Conservation (phyloP, 2,329 filamentous ascomycete genomes). For the Pseudogymnoascus sp. region DNA sequence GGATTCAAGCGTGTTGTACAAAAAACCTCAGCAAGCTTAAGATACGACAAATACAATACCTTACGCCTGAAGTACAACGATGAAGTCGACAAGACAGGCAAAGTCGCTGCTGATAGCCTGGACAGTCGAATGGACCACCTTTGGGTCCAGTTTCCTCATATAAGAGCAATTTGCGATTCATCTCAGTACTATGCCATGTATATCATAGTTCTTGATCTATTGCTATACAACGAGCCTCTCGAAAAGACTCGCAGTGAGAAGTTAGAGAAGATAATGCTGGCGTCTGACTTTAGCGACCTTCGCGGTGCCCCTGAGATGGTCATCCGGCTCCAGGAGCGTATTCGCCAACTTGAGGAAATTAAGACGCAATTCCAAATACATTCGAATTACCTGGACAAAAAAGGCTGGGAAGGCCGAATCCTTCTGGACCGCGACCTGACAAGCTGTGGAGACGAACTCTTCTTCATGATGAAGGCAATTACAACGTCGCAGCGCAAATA, state of each 20-base stretch:
- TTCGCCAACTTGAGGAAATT: conserved; percentile 90
- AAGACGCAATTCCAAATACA: conserved; percentile 95
- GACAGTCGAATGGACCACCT: conserved; percentile 91
- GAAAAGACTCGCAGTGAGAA: conserved; percentile 96
- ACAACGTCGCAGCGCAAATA: conserved; percentile 88
- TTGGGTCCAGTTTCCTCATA: conserved; percentile 92
- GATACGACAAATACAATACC: conserved; percentile 98
- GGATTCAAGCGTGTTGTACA: conserved; percentile 98
- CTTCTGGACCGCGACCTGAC: conserved; percentile 84
- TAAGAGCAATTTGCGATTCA: conserved; percentile 93
- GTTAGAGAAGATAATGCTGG: conserved; percentile 96
- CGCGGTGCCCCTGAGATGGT: conserved; percentile 92
- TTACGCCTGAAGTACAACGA: conserved; percentile 96
- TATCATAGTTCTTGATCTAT: conserved; percentile 89
- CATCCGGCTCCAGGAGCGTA: conserved; percentile 80
- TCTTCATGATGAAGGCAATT: conserved; percentile 99
- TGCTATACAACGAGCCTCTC: conserved; percentile 91
- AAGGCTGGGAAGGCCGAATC: conserved; percentile 86
- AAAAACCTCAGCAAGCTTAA: conserved; percentile 87
- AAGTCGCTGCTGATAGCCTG: conserved; percentile 45
- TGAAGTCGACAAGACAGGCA: conserved; percentile 66
- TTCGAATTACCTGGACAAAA: conserved; percentile 74
- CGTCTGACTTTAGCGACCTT: conserved; percentile 96
- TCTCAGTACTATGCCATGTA: conserved; percentile 97
- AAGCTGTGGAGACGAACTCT: conserved; percentile 89